phyloP scores from a whole-genome alignment of 176 grass and related monocot species.

The Ensete ventricosum region DNA sequence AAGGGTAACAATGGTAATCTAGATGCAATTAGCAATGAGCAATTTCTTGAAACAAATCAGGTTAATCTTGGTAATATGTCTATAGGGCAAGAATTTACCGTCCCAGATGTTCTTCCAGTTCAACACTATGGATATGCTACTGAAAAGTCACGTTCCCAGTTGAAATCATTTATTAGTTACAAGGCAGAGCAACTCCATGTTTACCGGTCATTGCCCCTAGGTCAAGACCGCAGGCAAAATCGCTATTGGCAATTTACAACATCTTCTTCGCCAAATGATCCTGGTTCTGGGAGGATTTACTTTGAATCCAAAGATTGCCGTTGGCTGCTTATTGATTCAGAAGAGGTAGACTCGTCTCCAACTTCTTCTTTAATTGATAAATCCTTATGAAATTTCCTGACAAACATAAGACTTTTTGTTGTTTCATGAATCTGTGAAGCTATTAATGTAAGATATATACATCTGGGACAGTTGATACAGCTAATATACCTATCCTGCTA shows the following conservation, averaged over 20 bases:
- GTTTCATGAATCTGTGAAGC: neutral
- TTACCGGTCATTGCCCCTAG: conserved; percentile 77
- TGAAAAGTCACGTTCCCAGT: conserved; percentile 78
- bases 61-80: conserved; percentile 30
- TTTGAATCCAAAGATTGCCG: conserved; percentile 76
- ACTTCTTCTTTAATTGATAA: neutral
- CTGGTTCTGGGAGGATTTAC: conserved; percentile 84
- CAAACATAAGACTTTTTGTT: neutral
- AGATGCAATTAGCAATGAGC: conserved; percentile 27
- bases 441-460: neutral
- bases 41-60: conserved; percentile 29
- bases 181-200: conserved; percentile 84
- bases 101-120: conserved; percentile 33
- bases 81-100: conserved; percentile 28
- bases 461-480: too few species aligned
- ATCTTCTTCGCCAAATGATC: conserved; percentile 70
- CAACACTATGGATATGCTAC: conserved; percentile 61
- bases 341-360: conserved; percentile 46
- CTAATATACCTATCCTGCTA: too few species aligned
- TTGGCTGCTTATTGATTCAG: conserved; percentile 81
- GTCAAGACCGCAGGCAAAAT: conserved; percentile 94
- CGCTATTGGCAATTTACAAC: conserved; percentile 91
- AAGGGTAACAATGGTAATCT: conserved; percentile 36
- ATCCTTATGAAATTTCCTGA: neutral
- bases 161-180: conserved; percentile 70